Evolutionary conservation across 495 filamentous ascomycete genomes (phyloP).

Genomic region (Annulohypoxylon stygium): DNA sequence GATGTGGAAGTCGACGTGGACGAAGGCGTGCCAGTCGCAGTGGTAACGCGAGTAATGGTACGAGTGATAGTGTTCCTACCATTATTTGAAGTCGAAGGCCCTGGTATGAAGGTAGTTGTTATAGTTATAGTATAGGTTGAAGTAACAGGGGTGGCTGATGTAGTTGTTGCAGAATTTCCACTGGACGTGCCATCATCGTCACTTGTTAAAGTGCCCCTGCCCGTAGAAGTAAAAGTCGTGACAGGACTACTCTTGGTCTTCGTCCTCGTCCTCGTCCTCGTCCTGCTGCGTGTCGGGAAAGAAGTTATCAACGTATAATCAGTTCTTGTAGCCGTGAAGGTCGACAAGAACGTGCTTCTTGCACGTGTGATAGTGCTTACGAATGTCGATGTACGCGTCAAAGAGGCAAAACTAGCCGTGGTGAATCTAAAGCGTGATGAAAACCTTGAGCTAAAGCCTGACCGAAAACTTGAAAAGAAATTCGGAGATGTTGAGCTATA

Average conservation of each 20-base stretch:
- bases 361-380: conserved; percentile 12
- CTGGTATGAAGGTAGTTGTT: conserved; percentile 8
- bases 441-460: neutral
- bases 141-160: neutral
- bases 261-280: neutral
- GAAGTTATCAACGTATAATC: conserved; percentile 13
- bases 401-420: neutral
- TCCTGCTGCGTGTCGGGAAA: conserved; percentile 12
- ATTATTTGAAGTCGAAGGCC: neutral
- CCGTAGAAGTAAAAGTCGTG: conserved; percentile 8
- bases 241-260: neutral
- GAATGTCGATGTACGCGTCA: conserved; percentile 27
- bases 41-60: neutral
- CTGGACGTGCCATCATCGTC: neutral
- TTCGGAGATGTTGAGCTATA: neutral
- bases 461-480: neutral
- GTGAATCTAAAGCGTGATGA: conserved; percentile 20
- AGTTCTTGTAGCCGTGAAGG: neutral
- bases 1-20: neutral
- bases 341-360: conserved; percentile 12
- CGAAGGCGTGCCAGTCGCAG: neutral
- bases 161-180: conserved; percentile 5
- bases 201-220: neutral
- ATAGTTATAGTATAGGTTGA: conserved; percentile 12
- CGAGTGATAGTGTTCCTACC: conserved; percentile 3